phyloP scores from a whole-genome alignment of 768 basidiomycete genomes.

The Lactifluus rugatus region DNA sequence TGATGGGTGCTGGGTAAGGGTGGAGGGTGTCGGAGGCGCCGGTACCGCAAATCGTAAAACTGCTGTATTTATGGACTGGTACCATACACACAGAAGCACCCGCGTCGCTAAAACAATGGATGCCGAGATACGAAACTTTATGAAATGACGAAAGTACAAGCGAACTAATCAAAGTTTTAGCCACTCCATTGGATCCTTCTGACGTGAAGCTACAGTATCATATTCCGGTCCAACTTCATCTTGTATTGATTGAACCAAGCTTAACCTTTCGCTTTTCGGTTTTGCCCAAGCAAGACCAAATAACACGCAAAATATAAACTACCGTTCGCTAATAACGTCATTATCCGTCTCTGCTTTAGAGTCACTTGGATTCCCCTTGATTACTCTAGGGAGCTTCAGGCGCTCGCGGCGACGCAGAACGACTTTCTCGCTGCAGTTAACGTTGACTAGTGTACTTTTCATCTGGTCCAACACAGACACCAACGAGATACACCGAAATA shows the following conservation, averaged over 20 bases:
- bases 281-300: slow-evolving; percentile 16
- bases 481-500: slow-evolving; percentile 18
- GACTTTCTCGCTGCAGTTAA: slow-evolving; percentile 16
- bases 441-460: slow-evolving; percentile 15
- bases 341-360: slow-evolving; percentile 22
- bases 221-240: too few species aligned
- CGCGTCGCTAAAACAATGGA: too few species aligned
- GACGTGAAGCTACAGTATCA: too few species aligned
- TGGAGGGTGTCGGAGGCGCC: neutral
- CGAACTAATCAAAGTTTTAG: neutral
- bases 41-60: neutral
- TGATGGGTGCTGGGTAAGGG: slow-evolving; percentile 6
- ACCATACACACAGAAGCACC: neutral
- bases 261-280: neutral
- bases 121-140: neutral
- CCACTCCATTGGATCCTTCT: neutral
- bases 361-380: slow-evolving; percentile 23
- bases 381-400: slow-evolving; percentile 20
- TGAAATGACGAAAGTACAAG: neutral
- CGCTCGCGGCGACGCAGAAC: slow-evolving; percentile 23
- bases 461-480: slow-evolving; percentile 16
- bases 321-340: neutral
- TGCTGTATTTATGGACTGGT: neutral
- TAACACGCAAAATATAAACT: neutral
- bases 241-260: neutral